Base-by-base conservation (phyloP, 371 early-diverging fungal genomes). In the Mortierella sp. region DNA sequence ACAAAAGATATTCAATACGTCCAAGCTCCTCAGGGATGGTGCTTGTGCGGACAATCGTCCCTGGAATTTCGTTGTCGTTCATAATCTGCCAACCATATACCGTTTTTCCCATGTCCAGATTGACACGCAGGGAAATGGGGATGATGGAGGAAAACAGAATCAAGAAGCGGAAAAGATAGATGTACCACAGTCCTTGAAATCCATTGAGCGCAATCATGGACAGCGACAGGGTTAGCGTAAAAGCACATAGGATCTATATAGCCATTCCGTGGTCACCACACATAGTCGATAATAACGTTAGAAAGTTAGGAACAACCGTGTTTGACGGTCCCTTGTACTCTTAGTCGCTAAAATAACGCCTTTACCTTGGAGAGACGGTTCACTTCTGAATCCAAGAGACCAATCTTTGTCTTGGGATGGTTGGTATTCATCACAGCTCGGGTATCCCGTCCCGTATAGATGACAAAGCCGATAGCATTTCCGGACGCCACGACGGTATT, bases 21-120 rank as follows among this genome's bases (percentile, higher is more conserved):
- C 99, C 99, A 1, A 99, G 88, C 78, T 99, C 99, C 82, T 99
- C 99, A n/a, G 99, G 97, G n/a, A 99, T 90, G 34, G 95, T 95
- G 57, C 93, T 93, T 17, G 95, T 98, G 30, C 99, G 86, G 9
- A 99, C 98, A 44, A 98, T 91, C 0, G 97, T 95, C n/a, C 87
- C 94, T 2, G 85, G 83, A 32, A 97, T 97, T 47, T 90, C 87
- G 4, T 67, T 47, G 64, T 98, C 97, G 17, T 85, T 82, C 86
- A 93, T 90, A 26, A 97, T 98, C 56, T 89, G 89, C 65, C 86
- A 80, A 27, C 93, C 90, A 82, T 99, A 99, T 5, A 94, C 90
- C 1, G 94, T 91, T 79, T 99, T 95, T 6, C 98, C 99, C 94
- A 98, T 93, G 72, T 99, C 99, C 61, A 99, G 82, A 75, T 97